Evolutionary conservation across 202 grass and related monocot genomes (phyloP), one percentile per base, ranked within the genome.

Genomic region (Musa balbisiana): DNA sequence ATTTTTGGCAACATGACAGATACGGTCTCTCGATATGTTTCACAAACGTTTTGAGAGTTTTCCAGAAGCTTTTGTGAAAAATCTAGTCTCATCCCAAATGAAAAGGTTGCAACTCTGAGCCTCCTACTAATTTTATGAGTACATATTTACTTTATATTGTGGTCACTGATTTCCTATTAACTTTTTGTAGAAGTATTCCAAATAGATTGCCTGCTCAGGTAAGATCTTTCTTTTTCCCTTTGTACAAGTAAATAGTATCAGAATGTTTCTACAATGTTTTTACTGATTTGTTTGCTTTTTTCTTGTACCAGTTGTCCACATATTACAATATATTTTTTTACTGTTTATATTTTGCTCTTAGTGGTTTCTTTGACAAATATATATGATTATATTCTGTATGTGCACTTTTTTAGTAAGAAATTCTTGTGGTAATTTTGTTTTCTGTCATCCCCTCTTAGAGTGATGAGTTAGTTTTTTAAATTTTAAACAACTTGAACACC

Each of bases 41-140:
- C 94, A 98, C 82, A 98, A 91, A 89, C 94, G 94, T 86, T 98
- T 98, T 82, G 90, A 98, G 83, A 93, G 86, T 73, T 98, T 98
- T 79, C 94, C 94, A 3, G 88, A 85, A 88, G 94, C 94, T 64
- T 98, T 98, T 89, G 86, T 82, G 49, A 93, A 89, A 71, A 92
- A 64, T 51, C 91, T 98, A 75, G 86, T 92, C 55, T 78, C 94
- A 51, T 76, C 10, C 73, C 82, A 64, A 75, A 81, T 51, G 43
- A 75, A 75, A 69, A 80, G 85, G 85, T 87, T 19, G 11, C 49
- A 25, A 33, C 52, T 77, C 53, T 58, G 21, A 22, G 24, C 50
- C 70, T 23, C 55, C 17, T 50, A 25, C 72, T 85, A 75, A n/a
- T 76, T 77, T 3, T 25, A 0, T 25, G 17, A 65, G 24, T 21